Percentiles rank a stretch among this genome's conserved stretches.
Conservation (phyloP, 2,329 filamentous ascomycete genomes). For the Alternaria atra region DNA sequence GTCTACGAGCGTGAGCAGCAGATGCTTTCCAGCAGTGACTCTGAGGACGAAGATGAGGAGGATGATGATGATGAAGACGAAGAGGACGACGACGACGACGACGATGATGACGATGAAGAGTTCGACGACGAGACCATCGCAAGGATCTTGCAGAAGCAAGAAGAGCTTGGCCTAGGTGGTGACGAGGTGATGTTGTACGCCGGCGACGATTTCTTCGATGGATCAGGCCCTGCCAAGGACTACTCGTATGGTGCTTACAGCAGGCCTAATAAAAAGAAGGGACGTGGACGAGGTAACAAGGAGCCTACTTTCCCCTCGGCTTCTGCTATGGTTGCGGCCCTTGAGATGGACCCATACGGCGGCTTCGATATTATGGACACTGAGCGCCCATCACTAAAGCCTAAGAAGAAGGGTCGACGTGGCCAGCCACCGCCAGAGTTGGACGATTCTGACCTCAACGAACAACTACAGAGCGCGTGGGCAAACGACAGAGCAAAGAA, state of each 20-base stretch:
- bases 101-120: conserved; percentile 34
- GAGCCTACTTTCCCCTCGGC: conserved; percentile 61
- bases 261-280: conserved; percentile 39
- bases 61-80: conserved; percentile 38
- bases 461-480: conserved; percentile 53
- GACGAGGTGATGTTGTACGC: conserved; percentile 68
- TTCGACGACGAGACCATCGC: conserved; percentile 71
- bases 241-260: conserved; percentile 27
- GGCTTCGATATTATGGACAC: conserved; percentile 89
- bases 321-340: conserved; percentile 64
- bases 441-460: conserved; percentile 56
- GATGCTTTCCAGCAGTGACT: conserved; percentile 31
- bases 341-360: conserved; percentile 69
- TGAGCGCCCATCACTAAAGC: conserved; percentile 72
- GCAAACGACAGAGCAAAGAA: conserved; percentile 58
- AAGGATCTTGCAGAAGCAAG: conserved; percentile 67
- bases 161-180: conserved; percentile 69
- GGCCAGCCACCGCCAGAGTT: conserved; percentile 59
- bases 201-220: conserved; percentile 54
- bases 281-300: conserved; percentile 25
- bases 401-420: conserved; percentile 70
- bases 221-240: conserved; percentile 33
- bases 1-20: conserved; percentile 25
- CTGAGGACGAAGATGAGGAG: conserved; percentile 31
- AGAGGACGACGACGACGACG: conserved; percentile 60